A percentile compares a stretch with the other conserved stretches of the same genome.
Evolutionary conservation across 163 green algal genomes (phyloP).

Genomic region (Prototheca cutis): DNA sequence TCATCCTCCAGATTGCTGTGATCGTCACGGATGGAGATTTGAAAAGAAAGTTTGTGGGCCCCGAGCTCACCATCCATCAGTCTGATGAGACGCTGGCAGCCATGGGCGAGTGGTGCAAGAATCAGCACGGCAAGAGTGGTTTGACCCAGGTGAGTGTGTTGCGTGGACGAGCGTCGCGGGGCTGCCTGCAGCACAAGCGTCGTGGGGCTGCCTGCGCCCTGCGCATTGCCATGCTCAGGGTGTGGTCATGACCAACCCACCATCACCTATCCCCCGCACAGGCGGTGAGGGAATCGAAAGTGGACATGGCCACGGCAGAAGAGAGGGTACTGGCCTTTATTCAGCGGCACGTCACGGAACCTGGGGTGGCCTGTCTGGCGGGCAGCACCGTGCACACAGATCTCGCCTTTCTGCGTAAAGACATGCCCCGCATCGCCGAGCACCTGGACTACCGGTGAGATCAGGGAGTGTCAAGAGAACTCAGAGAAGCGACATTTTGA

Average conservation of each 20-base stretch:
- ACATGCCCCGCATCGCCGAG: constrained; percentile 73
- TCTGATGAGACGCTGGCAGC: constrained; percentile 52
- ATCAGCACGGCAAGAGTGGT: constrained; percentile 77
- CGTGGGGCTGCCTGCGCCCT: no score
- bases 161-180: no score
- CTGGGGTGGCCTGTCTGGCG: constrained; percentile 44
- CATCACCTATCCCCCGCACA: no score
- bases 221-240: no score
- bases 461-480: background rate
- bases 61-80: constrained; percentile 76
- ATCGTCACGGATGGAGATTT: constrained; percentile 80
- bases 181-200: no score
- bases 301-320: constrained; percentile 55
- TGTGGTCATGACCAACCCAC: no score
- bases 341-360: constrained; percentile 32
- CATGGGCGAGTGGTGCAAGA: constrained; percentile 91
- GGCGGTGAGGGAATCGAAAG: constrained; percentile 24
- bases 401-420: constrained; percentile 66
- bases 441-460: constrained; percentile 63
- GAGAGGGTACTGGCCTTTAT: constrained; percentile 65
- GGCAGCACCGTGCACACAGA: constrained; percentile 89
- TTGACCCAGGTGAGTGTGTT: constrained; percentile 47
- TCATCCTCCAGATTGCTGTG: constrained; percentile 83
- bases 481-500: no score
- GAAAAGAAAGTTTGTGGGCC: constrained; percentile 53